These are phyloP conservation scores for Candida anutae DNA, from an alignment of 1,139 yeast genomes.

Conservation along the genomic window DNA sequence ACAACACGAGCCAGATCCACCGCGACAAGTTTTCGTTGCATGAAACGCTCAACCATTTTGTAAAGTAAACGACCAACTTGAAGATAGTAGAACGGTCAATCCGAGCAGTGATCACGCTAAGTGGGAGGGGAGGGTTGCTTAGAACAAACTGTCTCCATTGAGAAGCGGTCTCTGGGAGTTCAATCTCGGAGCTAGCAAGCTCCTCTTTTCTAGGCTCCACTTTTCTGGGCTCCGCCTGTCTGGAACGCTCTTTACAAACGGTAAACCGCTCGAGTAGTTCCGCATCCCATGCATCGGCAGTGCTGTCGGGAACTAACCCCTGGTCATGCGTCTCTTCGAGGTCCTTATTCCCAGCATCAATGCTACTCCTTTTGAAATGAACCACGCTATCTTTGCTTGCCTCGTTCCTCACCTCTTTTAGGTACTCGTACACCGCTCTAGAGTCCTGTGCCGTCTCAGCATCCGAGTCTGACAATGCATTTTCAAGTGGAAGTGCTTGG, in stretches of 20 bases:
- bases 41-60: slow-evolving; percentile 32
- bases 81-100: slow-evolving; percentile 28
- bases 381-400: slow-evolving; percentile 17
- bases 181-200: background rate
- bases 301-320: too few species aligned
- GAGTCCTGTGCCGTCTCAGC: too few species aligned
- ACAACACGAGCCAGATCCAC: slow-evolving; percentile 32
- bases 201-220: background rate
- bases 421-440: slow-evolving; percentile 18
- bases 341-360: too few species aligned
- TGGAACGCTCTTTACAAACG: too few species aligned
- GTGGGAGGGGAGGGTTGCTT: slow-evolving; percentile 21
- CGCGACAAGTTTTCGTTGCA: slow-evolving; percentile 21
- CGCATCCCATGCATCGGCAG: too few species aligned
- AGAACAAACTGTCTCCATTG: slow-evolving; percentile 26
- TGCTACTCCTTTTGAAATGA: slow-evolving; percentile 3
- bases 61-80: slow-evolving; percentile 26
- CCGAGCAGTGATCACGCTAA: slow-evolving; percentile 11
- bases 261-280: too few species aligned
- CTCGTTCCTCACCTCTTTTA: slow-evolving; percentile 22
- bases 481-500: slow-evolving; percentile 16
- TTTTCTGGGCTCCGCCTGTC: slow-evolving; percentile 4
- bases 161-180: slow-evolving; percentile 20
- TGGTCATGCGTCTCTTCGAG: too few species aligned
- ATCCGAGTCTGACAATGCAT: slow-evolving; percentile 3